A percentile compares a stretch with the other conserved stretches of the same genome.
phyloP scores from a whole-genome alignment of 768 basidiomycete species.

The Sistotremastrum suecicum region DNA sequence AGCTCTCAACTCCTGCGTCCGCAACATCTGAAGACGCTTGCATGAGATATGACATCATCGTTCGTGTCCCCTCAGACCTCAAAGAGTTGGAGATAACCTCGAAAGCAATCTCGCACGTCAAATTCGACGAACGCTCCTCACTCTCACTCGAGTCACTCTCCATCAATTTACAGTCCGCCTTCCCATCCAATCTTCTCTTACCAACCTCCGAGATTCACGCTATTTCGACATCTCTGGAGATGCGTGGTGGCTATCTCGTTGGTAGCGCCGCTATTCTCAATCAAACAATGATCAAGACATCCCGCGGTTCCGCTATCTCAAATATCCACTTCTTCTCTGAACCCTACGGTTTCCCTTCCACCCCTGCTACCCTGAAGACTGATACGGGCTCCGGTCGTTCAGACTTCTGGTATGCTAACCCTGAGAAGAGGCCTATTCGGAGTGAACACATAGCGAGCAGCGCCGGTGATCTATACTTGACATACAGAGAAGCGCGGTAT shows the following conservation, averaged over 20 bases:
- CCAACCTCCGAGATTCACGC: conserved; percentile 28
- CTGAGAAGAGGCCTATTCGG: conserved; percentile 33
- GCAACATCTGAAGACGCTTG: conserved; percentile 14
- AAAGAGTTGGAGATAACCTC: conserved; percentile 33
- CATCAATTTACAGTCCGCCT: conserved; percentile 27
- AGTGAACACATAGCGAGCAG: conserved; percentile 32
- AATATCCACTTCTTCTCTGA: conserved; percentile 34
- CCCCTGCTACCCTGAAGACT: conserved; percentile 28
- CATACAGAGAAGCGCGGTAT: conserved; percentile 36
- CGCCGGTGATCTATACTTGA: conserved; percentile 42
- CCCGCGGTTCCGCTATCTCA: conserved; percentile 34
- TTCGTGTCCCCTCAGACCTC: conserved; percentile 35
- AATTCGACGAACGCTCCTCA: conserved; percentile 30
- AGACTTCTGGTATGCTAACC: conserved; percentile 31
- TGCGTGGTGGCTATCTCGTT: conserved; percentile 44
- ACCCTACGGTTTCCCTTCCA: conserved; percentile 14
- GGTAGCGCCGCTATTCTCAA: conserved; percentile 37
- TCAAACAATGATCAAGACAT: conserved; percentile 28
- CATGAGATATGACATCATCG: conserved; percentile 39
- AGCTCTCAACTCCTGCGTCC: conserved; percentile 1
- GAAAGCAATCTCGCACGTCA: conserved; percentile 31
- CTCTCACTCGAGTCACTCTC: conserved; percentile 29
- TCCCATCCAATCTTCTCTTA: conserved; percentile 31
- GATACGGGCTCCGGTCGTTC: conserved; percentile 40
- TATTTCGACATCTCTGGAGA: conserved; percentile 26